phyloP scores from a whole-genome alignment of 805 yeast species.

The Wickerhamiella australiensis region DNA sequence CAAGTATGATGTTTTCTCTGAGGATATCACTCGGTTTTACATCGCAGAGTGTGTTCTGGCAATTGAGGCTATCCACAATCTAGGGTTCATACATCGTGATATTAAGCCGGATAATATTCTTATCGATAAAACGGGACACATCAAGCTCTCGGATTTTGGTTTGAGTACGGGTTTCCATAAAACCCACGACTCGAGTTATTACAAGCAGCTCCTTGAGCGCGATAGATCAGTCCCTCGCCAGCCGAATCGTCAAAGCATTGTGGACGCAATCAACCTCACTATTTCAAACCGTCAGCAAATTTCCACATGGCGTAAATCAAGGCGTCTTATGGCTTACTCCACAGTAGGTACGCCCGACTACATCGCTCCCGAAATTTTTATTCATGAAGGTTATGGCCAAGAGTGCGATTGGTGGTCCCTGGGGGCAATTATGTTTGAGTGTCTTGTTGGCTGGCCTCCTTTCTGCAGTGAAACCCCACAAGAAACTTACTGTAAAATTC shows the following conservation, averaged over 20 bases:
- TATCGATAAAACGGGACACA: constrained; percentile 66
- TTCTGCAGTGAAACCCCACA: constrained; percentile 91
- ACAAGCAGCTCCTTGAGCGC: constrained; percentile 67
- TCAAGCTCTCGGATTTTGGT: constrained; percentile 64
- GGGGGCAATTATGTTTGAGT: constrained; percentile 94
- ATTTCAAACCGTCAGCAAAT: constrained; percentile 91
- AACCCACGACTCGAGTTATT: constrained; percentile 83
- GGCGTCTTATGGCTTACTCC: constrained; percentile 88
- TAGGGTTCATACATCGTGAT: constrained; percentile 92
- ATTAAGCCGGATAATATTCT: constrained; percentile 94
- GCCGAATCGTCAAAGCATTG: constrained; percentile 55
- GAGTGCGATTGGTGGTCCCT: constrained; percentile 98
- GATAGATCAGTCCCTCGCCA: constrained; percentile 26
- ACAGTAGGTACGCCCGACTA: constrained; percentile 96
- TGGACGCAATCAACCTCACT: constrained; percentile 88
- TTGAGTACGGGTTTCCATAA: constrained; percentile 85
- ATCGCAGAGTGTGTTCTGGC: constrained; percentile 95
- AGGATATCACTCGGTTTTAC: constrained; percentile 76
- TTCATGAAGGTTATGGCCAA: constrained; percentile 90
- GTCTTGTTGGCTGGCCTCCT: constrained; percentile 95
- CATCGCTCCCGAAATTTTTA: constrained; percentile 88
- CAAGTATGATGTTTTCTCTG: constrained; percentile 87
- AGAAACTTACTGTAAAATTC: constrained; percentile 81
- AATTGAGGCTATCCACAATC: constrained; percentile 82
- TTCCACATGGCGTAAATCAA: constrained; percentile 89